Evolutionary conservation across 2,329 filamentous ascomycete species (phyloP), one percentile per base, ranked within the genome.

Genomic region (Fusarium fujikuroi): DNA sequence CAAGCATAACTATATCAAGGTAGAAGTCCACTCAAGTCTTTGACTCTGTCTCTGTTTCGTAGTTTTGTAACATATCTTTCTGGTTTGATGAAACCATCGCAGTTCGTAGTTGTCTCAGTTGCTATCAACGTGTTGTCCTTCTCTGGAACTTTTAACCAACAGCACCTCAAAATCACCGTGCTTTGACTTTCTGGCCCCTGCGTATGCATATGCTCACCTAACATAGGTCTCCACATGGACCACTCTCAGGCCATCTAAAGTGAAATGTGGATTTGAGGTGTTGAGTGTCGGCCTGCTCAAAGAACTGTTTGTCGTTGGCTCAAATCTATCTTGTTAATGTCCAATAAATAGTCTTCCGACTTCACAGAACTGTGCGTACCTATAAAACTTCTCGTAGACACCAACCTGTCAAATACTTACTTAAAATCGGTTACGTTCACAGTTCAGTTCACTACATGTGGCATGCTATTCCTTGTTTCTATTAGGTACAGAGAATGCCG

Each of bases 21-120:
- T 1, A 7, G 18, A 28, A 7, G 19, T 1, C 10, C n/a, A 0
- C 14, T 30, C 19, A n/a, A 14, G 0, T 5, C 19, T 28, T 18
- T 12, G 4, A 30, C 19, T 28, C 8, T n/a, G 21, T 14, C 19
- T 2, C 4, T 53, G 3, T 9, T 28, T 39, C 8, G 18, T 16
- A n/a, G 2, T n/a, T 5, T n/a, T 28, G 3, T 12, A 21, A 37
- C 0, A 12, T 0, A 1, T 16, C 9, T 21, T 25, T 39, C 18
- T n/a, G 25, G 9, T n/a, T 36, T 39, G 1, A 28, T 39, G 12
- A 4, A n/a, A 8, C 3, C 3, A 25, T 11, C n/a, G 18, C 32
- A 10, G 18, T 52, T 19, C 30, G n/a, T 14, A 21, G 46, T n/a
- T 15, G 19, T 28, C 25, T 44, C 7, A 25, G 23, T 12, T 44